Evolutionary conservation across 805 yeast species (phyloP).

Genomic region (Isabelozyma rhagii): DNA sequence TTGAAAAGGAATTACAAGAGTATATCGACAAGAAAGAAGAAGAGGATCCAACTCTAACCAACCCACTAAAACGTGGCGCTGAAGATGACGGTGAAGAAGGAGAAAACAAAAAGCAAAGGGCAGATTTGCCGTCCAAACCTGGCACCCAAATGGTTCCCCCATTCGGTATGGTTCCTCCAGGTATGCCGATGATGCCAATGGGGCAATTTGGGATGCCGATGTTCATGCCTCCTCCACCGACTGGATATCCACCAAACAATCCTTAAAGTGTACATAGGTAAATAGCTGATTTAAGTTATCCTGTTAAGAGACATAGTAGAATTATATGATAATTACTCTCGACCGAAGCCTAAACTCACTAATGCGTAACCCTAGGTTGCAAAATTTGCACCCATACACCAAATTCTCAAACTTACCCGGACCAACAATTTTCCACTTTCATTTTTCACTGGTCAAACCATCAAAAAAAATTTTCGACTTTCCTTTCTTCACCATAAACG

Average conservation of each 20-base stretch:
- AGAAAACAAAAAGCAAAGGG: slow-evolving; percentile 25
- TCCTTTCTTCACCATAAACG: neutral
- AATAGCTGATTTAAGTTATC: neutral
- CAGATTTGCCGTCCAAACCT: slow-evolving; percentile 13
- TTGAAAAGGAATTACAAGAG: slow-evolving; percentile 50
- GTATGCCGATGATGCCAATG: slow-evolving; percentile 15
- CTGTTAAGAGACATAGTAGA: too few species aligned
- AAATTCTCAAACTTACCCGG: neutral
- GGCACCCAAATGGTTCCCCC: slow-evolving; percentile 6
- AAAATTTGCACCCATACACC: neutral
- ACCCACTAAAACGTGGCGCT: slow-evolving; percentile 12
- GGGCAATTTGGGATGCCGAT: slow-evolving; percentile 14
- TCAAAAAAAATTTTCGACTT: slow-evolving; percentile 4
- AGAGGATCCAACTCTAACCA: slow-evolving; percentile 24
- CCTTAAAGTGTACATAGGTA: neutral
- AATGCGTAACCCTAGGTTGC: neutral
- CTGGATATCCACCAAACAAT: neutral
- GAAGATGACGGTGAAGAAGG: slow-evolving; percentile 13
- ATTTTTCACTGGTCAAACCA: neutral
- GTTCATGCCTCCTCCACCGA: slow-evolving; percentile 10
- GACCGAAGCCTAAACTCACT: too few species aligned
- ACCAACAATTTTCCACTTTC: neutral
- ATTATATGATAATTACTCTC: too few species aligned
- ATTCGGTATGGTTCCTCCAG: slow-evolving; percentile 12
- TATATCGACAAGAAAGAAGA: slow-evolving; percentile 40